These are phyloP conservation scores for Gastrodia elata DNA, from an alignment of 106 monocot genomes.

Conservation along the genomic window DNA sequence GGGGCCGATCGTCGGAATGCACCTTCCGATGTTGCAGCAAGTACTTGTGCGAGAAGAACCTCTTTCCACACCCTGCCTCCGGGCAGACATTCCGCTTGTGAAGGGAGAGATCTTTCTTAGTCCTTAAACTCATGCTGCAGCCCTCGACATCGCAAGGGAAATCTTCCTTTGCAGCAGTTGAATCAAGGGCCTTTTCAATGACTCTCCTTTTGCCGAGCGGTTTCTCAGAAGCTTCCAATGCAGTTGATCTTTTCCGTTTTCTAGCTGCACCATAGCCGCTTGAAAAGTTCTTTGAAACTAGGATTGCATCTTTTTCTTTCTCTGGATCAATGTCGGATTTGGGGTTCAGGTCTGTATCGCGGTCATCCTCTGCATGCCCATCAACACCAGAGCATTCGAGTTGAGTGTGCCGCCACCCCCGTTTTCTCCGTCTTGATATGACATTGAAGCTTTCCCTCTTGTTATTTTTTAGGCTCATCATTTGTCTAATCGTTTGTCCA, in stretches of 20 bases:
- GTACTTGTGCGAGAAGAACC: constrained; percentile 96
- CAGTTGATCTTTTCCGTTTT: constrained; percentile 7
- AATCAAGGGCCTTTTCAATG: constrained; percentile 18
- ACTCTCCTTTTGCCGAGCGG: constrained; percentile 12
- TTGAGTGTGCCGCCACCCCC: neutral
- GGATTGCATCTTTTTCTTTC: constrained; percentile 7
- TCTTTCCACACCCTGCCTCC: constrained; percentile 76
- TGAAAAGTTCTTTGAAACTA: constrained; percentile 8
- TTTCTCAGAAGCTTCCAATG: neutral
- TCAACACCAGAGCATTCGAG: neutral
- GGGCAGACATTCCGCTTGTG: constrained; percentile 91
- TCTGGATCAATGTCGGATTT: constrained; percentile 9
- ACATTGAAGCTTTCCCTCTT: constrained; percentile 26
- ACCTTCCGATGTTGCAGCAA: constrained; percentile 81
- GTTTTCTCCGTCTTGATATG: constrained; percentile 12
- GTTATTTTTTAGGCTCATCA: neutral
- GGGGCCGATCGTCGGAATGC: constrained; percentile 78
- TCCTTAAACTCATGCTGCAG: constrained; percentile 69
- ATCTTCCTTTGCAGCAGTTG: neutral
- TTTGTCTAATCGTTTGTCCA: neutral
- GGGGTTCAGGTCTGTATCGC: neutral
- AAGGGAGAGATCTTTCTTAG: constrained; percentile 54
- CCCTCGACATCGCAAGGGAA: constrained; percentile 63
- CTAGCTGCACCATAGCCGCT: neutral
- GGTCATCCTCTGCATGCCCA: constrained; percentile 3